Conservation (phyloP, 139 green algal genomes). For the Ettlia oleoabundans region DNA sequence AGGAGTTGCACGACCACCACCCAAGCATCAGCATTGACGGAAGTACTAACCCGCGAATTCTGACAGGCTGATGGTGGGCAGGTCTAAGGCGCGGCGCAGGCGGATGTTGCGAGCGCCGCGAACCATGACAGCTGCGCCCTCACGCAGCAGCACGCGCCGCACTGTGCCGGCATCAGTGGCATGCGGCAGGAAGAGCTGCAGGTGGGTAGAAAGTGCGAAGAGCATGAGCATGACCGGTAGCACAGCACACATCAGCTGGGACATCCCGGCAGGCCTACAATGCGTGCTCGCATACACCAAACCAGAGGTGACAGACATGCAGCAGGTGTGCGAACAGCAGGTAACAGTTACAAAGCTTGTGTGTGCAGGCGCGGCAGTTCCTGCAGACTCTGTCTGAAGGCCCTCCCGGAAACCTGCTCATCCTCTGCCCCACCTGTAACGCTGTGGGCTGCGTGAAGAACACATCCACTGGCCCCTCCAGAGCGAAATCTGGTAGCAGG, state of each 20-base stretch:
- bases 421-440: too few species aligned
- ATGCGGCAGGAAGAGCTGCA: conserved; percentile 45
- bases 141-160: conserved; percentile 33
- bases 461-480: conserved; percentile 45
- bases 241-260: too few species aligned
- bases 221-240: too few species aligned
- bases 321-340: too few species aligned
- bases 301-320: too few species aligned
- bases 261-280: too few species aligned
- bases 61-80: conserved; percentile 16
- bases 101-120: conserved; percentile 18
- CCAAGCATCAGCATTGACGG: background rate
- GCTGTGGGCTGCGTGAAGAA: conserved; percentile 26
- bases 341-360: too few species aligned
- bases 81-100: conserved; percentile 21
- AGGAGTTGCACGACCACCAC: background rate
- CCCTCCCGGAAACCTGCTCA: too few species aligned
- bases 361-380: too few species aligned
- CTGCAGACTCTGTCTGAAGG: too few species aligned
- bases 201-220: background rate
- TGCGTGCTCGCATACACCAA: too few species aligned
- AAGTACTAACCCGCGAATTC: conserved; percentile 31
- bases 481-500: conserved; percentile 39
- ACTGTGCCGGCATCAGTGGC: conserved; percentile 22
- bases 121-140: conserved; percentile 25